Conservation (phyloP, 2,329 filamentous ascomycete species). For the Phymatotrichopsis omnivora region DNA sequence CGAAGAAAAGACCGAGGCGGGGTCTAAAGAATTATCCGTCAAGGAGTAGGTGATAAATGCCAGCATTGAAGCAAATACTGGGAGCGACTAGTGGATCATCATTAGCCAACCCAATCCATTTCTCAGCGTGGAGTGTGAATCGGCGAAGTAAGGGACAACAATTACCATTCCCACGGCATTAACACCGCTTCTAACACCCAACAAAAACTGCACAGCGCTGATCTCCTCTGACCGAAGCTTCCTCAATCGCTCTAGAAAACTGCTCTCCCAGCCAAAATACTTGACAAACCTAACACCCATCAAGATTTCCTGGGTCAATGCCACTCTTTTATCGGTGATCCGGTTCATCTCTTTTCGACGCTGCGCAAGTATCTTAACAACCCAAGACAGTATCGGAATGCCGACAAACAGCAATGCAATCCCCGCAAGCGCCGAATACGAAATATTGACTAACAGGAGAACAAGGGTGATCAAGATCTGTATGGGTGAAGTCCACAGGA, state of each 20-base stretch:
- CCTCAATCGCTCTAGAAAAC: conserved; percentile 67
- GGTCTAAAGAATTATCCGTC: conserved; percentile 55
- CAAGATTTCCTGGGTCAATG: conserved; percentile 83
- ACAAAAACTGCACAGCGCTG: conserved; percentile 66
- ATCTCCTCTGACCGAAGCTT: conserved; percentile 70
- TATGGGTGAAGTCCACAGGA: conserved; percentile 80
- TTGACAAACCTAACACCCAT: conserved; percentile 91
- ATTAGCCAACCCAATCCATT: neutral
- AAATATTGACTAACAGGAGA: conserved; percentile 74
- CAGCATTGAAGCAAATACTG: conserved; percentile 90
- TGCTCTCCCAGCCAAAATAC: conserved; percentile 89
- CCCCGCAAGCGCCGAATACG: conserved; percentile 79
- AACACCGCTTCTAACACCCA: conserved; percentile 76
- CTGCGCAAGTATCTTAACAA: conserved; percentile 65
- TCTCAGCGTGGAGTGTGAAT: neutral
- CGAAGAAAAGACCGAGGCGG: conserved; percentile 82
- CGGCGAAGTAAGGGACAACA: neutral
- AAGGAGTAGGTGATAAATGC: conserved; percentile 76
- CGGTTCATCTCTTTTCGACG: conserved; percentile 78
- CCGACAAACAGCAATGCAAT: conserved; percentile 72
- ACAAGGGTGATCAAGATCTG: conserved; percentile 67
- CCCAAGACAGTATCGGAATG: conserved; percentile 64
- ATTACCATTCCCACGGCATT: conserved; percentile 61
- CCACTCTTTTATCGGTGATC: conserved; percentile 84
- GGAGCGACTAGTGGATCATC: conserved; percentile 47